Conservation (phyloP, 306 rosid genomes). For the Benincasa hispida region DNA sequence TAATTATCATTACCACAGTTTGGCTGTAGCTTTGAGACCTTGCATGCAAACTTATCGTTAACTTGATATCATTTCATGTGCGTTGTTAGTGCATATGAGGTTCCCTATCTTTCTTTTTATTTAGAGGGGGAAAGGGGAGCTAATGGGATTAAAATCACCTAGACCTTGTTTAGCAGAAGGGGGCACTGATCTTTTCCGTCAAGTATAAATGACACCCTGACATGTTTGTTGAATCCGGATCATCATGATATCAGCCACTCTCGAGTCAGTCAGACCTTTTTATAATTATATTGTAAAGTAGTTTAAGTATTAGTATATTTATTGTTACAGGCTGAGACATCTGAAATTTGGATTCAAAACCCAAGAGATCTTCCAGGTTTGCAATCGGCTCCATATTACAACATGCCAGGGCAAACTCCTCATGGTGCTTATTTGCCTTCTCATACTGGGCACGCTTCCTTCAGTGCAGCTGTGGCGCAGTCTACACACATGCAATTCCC, state of each 20-base stretch:
- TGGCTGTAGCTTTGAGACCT: background rate
- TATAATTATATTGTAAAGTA: background rate
- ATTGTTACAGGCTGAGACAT: slow-evolving; percentile 68
- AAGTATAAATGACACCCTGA: background rate
- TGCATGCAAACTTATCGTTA: background rate
- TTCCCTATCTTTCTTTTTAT: background rate
- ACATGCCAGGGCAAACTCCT: slow-evolving; percentile 79
- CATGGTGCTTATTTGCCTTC: slow-evolving; percentile 80
- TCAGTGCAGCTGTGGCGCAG: slow-evolving; percentile 78
- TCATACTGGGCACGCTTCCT: slow-evolving; percentile 63
- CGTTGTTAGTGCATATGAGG: background rate
- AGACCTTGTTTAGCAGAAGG: background rate
- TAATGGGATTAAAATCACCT: background rate
- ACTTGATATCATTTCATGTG: background rate
- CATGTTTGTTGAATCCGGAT: background rate
- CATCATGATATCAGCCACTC: background rate
- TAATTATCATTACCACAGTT: background rate
- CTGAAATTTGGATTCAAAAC: slow-evolving; percentile 95
- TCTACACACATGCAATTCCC: slow-evolving; percentile 99
- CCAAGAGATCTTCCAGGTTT: slow-evolving; percentile 76
- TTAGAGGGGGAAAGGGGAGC: background rate
- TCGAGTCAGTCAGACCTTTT: background rate
- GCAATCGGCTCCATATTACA: slow-evolving; percentile 82
- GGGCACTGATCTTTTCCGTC: background rate
- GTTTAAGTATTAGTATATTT: background rate